Evolutionary conservation across 768 basidiomycete species (phyloP).

Genomic region (Pulveroboletus ravenelii): DNA sequence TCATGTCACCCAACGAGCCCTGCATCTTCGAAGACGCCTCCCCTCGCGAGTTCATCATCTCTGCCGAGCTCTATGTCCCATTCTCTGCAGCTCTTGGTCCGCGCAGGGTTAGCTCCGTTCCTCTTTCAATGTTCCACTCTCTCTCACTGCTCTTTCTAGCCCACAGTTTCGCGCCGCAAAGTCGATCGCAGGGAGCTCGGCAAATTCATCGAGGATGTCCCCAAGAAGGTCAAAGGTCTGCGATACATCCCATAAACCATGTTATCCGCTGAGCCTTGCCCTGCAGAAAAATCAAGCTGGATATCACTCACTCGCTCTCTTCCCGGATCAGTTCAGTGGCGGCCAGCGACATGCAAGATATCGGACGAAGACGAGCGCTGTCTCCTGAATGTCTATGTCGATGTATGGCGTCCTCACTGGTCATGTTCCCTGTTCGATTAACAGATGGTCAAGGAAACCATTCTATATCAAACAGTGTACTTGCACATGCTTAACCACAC

Average conservation of each 20-base stretch:
- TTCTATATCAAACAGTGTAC: conserved; percentile 68
- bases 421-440: conserved; percentile 3
- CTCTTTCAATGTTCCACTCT: background rate
- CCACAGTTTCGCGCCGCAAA: conserved; percentile 47
- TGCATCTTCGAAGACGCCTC: conserved; percentile 3
- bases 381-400: conserved; percentile 68
- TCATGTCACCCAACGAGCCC: conserved; percentile 13
- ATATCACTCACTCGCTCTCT: conserved; percentile 51
- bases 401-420: conserved; percentile 42
- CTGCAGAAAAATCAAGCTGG: conserved; percentile 70
- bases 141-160: conserved; percentile 31
- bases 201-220: conserved; percentile 39
- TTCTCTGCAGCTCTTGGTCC: conserved; percentile 44
- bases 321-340: conserved; percentile 59
- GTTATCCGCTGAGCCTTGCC: conserved; percentile 1
- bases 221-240: conserved; percentile 59
- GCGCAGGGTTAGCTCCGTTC: conserved; percentile 48
- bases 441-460: conserved; percentile 50
- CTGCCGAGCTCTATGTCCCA: conserved; percentile 60
- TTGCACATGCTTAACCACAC: conserved; percentile 72
- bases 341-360: conserved; percentile 66
- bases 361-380: conserved; percentile 63
- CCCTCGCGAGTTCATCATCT: conserved; percentile 52
- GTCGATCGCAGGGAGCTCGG: conserved; percentile 46
- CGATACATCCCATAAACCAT: background rate